Conservation (phyloP, 495 filamentous ascomycete species). For the Recurvomyces mirabilis region DNA sequence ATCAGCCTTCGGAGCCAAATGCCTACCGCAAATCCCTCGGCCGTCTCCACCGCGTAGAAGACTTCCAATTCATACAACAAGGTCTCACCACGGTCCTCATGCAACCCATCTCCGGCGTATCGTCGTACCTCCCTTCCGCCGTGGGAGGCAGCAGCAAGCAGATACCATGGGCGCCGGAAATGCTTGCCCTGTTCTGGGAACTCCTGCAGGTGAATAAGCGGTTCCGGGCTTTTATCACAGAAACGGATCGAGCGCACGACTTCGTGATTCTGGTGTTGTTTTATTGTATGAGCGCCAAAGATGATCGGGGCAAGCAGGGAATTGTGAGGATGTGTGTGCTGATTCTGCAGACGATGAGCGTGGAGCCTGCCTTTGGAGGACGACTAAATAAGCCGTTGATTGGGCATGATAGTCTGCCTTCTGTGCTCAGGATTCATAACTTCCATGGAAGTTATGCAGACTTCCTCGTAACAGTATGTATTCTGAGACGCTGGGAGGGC, state of each 20-base stretch:
- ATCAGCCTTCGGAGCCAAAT: conserved; percentile 71
- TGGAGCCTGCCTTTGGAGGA: conserved; percentile 81
- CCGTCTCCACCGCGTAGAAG: conserved; percentile 80
- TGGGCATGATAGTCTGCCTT: conserved; percentile 75
- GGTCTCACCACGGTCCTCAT: conserved; percentile 91
- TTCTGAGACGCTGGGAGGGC: background rate
- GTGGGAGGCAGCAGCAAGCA: conserved; percentile 72
- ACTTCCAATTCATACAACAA: conserved; percentile 95
- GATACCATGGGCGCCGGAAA: conserved; percentile 85
- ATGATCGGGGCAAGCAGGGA: conserved; percentile 78
- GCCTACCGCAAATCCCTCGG: conserved; percentile 88
- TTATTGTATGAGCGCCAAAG: conserved; percentile 80
- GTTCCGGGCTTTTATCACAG: conserved; percentile 93
- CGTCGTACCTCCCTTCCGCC: conserved; percentile 81
- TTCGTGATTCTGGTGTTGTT: conserved; percentile 85
- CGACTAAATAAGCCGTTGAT: conserved; percentile 85
- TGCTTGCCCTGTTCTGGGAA: conserved; percentile 98
- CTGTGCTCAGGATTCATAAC: conserved; percentile 63
- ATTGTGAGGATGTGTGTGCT: conserved; percentile 95
- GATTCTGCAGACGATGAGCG: conserved; percentile 87
- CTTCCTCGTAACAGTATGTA: conserved; percentile 77
- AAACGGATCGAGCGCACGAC: conserved; percentile 86
- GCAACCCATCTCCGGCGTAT: conserved; percentile 81
- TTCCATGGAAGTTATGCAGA: conserved; percentile 92
- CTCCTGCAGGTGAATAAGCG: conserved; percentile 94